These are phyloP conservation scores for Beta lomatogona DNA, from an alignment of 179 eudicot genomes.

Conservation along the genomic window DNA sequence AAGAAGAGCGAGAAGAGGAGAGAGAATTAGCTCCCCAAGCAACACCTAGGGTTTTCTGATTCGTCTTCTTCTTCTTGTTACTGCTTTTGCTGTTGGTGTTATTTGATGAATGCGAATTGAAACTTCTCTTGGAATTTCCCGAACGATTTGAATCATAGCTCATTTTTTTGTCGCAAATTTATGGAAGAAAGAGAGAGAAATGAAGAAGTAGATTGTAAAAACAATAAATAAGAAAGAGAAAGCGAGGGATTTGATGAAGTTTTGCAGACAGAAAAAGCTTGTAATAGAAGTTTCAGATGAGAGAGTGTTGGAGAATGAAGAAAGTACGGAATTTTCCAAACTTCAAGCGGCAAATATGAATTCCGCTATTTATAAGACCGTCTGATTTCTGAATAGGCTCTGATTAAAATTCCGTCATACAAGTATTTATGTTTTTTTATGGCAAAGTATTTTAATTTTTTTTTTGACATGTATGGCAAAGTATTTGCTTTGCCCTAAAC, in stretches of 20 bases:
- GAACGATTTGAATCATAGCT: constrained; percentile 53
- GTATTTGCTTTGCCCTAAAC: too few relatives aligned
- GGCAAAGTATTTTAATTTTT: too few relatives aligned
- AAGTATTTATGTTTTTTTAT: too few relatives aligned
- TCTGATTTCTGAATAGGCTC: too few relatives aligned
- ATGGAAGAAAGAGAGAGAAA: too few relatives aligned
- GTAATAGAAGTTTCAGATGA: not conserved
- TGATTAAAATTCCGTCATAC: too few relatives aligned
- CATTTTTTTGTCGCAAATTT: constrained; percentile 35
- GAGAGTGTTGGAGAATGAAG: too few relatives aligned
- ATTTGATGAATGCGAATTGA: constrained; percentile 49
- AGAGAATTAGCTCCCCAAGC: constrained; percentile 87
- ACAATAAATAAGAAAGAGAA: not conserved
- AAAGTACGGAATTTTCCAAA: not conserved
- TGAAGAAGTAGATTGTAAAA: not conserved
- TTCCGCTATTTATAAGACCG: not conserved
- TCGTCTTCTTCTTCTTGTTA: constrained; percentile 45
- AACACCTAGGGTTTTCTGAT: constrained; percentile 89
- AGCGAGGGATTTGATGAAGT: not conserved
- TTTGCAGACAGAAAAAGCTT: not conserved
- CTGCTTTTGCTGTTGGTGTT: constrained; percentile 4
- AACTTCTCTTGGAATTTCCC: constrained; percentile 41
- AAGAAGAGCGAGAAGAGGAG: constrained; percentile 71
- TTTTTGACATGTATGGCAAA: too few relatives aligned
- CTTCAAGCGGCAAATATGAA: constrained; percentile 13